Evolutionary conservation across 768 basidiomycete species (phyloP).

Genomic region (Daedaleopsis nitida): DNA sequence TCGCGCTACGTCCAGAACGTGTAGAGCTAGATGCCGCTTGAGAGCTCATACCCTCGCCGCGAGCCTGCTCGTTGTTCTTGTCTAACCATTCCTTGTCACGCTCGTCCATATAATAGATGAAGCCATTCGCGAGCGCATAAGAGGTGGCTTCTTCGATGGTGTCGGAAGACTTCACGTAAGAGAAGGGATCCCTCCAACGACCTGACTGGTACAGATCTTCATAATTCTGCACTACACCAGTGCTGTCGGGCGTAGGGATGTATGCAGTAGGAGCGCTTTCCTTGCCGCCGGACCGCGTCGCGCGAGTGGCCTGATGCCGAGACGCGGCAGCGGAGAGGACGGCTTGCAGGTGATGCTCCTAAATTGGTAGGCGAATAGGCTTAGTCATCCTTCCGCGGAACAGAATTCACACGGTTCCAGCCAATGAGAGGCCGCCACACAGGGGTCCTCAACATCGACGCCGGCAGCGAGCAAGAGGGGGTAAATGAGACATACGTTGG

Average conservation of each 20-base stretch:
- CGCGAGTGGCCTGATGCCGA: constrained; percentile 42
- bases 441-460: constrained; percentile 44
- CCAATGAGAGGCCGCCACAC: constrained; percentile 54
- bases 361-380: constrained; percentile 23
- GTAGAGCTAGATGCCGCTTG: constrained; percentile 65
- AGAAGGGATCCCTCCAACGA: constrained; percentile 74
- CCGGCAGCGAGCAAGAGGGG: constrained; percentile 35
- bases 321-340: constrained; percentile 58
- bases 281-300: constrained; percentile 39
- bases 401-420: constrained; percentile 42
- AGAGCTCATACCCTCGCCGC: constrained; percentile 81
- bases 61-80: constrained; percentile 84
- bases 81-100: constrained; percentile 94
- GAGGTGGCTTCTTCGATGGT: constrained; percentile 78
- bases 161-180: constrained; percentile 81
- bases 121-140: constrained; percentile 68
- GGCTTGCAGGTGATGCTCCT: constrained; percentile 63
- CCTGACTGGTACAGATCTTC: constrained; percentile 69
- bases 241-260: constrained; percentile 94
- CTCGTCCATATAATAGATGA: constrained; percentile 95
- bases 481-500: constrained; percentile 61
- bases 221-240: constrained; percentile 78
- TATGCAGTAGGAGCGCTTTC: constrained; percentile 56
- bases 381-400: constrained; percentile 61
- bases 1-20: constrained; percentile 66